These are phyloP conservation scores for Tillandsia leiboldiana DNA, from an alignment of 176 grass and related monocot species.

Conservation along the genomic window DNA sequence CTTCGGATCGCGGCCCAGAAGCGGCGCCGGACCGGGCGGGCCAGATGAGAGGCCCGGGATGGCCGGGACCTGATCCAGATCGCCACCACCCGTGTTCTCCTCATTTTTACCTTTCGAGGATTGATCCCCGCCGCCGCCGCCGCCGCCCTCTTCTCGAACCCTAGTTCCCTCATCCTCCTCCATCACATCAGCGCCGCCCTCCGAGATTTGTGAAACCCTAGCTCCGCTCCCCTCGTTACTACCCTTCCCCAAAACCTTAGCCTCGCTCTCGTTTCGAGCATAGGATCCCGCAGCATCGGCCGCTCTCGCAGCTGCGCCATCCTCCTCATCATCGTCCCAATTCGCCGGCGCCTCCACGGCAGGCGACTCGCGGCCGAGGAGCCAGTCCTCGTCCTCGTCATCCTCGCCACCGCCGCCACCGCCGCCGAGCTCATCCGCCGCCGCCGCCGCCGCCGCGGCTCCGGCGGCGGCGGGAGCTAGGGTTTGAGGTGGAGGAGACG, in stretches of 20 bases:
- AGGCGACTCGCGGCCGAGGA: slow-evolving; percentile 36
- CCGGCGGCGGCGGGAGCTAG: slow-evolving; percentile 15
- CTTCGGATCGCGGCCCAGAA: background rate
- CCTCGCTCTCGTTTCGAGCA: slow-evolving; percentile 8
- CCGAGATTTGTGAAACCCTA: slow-evolving; percentile 14
- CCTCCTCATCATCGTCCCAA: slow-evolving; percentile 63
- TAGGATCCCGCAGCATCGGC: background rate
- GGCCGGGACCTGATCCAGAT: slow-evolving; percentile 28
- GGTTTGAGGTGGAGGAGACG: slow-evolving; percentile 10
- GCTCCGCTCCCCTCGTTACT: background rate
- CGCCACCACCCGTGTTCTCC: background rate
- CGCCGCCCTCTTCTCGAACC: background rate
- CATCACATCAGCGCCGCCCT: background rate
- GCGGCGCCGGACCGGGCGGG: background rate
- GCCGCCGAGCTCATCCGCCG: slow-evolving; percentile 14
- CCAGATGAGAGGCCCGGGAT: slow-evolving; percentile 70
- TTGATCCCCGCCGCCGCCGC: background rate
- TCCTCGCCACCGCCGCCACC: slow-evolving; percentile 8
- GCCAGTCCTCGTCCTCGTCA: slow-evolving; percentile 61
- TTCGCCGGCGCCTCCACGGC: slow-evolving; percentile 50
- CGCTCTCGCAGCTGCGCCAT: background rate
- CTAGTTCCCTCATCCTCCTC: background rate
- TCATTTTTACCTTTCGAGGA: too few species aligned
- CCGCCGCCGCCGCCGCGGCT: background rate
- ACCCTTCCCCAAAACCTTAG: slow-evolving; percentile 29